Evolutionary conservation across 2,329 filamentous ascomycete genomes (phyloP).

Genomic region (Pseudogymnoascus sp.): DNA sequence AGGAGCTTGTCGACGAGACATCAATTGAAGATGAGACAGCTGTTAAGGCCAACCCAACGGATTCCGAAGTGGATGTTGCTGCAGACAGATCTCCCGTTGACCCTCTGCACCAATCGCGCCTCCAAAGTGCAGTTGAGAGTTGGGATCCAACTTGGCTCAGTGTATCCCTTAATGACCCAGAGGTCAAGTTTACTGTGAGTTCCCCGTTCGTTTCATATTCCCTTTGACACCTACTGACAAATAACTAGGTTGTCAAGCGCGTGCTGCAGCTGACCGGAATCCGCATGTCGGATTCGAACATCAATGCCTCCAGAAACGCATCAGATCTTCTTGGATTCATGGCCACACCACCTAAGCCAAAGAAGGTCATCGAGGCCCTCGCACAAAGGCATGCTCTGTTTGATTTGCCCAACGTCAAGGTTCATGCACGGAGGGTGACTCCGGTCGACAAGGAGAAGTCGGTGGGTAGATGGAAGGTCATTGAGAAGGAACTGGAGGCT

Average conservation of each 20-base stretch:
- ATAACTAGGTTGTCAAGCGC: slow-evolving; percentile 65
- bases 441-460: slow-evolving; percentile 63
- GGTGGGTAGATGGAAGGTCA: slow-evolving; percentile 71
- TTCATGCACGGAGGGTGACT: slow-evolving; percentile 57
- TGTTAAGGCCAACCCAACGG: slow-evolving; percentile 20
- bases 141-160: slow-evolving; percentile 52
- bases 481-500: slow-evolving; percentile 59
- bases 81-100: slow-evolving; percentile 21
- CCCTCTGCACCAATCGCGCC: slow-evolving; percentile 29
- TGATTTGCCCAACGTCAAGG: slow-evolving; percentile 59
- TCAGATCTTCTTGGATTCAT: slow-evolving; percentile 47
- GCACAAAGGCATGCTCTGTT: slow-evolving; percentile 37
- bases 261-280: slow-evolving; percentile 74
- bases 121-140: slow-evolving; percentile 34
- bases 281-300: slow-evolving; percentile 61
- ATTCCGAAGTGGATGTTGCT: slow-evolving; percentile 24
- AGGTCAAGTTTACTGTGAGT: slow-evolving; percentile 67
- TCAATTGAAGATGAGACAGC: slow-evolving; percentile 14
- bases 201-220: background rate
- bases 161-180: slow-evolving; percentile 46
- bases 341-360: slow-evolving; percentile 44
- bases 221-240: background rate
- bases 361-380: slow-evolving; percentile 57
- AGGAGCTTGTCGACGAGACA: background rate
- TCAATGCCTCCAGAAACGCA: slow-evolving; percentile 48